Base-by-base conservation (phyloP, 2,329 filamentous ascomycete species). In the Dothidotthia symphoricarpi region DNA sequence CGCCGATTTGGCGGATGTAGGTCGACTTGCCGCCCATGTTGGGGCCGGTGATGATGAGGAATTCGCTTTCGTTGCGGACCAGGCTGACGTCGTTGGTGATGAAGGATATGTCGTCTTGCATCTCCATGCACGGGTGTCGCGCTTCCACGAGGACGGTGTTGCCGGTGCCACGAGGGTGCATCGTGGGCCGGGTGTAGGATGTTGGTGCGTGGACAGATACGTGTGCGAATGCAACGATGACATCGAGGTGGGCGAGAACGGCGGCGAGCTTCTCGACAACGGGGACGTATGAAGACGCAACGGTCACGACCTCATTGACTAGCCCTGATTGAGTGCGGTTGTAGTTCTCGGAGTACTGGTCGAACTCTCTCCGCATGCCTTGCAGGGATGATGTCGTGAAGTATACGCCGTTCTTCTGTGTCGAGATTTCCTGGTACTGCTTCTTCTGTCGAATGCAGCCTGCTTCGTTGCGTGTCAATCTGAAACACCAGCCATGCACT, bases 21-120 rank as follows among this genome's bases (percentile, higher is more conserved):
- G 91, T 98, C 7, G 88, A 95, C 71, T 98, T 98, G 55, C 93
- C 93, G 53, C 93, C 94, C 93, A 98, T 98, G 69, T 98, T 98
- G 34, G 93, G 93, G 0, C 93, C 93, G 0, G 91, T 97, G 63
- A 97, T 96, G 71, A 96, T 91, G 26, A 96, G 76, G 69, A 98
- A 97, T 3, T 91, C 89, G 0, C 88, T 95, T 31, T 80, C 76
- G 40, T 83, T 83, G 7, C 89, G 83, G 4, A 80, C 76, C 25
- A 98, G 80, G 36, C 83, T 82, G 15, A 97, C 88, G 55, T 98
- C 91, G 65, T 98, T 98, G 39, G 91, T 96, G 68, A 98, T 98
- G 72, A 98, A 98, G 47, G 91, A 90, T 28, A 98, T 84, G 59
- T 98, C 93, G 57, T 98, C 94, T 69, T 98, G 93, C 80, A 96